A percentile compares a stretch with the other conserved stretches of the same genome.
These are phyloP conservation scores for Alternaria sp. DNA, from an alignment of 2,329 filamentous ascomycete species.

Conservation along the genomic window DNA sequence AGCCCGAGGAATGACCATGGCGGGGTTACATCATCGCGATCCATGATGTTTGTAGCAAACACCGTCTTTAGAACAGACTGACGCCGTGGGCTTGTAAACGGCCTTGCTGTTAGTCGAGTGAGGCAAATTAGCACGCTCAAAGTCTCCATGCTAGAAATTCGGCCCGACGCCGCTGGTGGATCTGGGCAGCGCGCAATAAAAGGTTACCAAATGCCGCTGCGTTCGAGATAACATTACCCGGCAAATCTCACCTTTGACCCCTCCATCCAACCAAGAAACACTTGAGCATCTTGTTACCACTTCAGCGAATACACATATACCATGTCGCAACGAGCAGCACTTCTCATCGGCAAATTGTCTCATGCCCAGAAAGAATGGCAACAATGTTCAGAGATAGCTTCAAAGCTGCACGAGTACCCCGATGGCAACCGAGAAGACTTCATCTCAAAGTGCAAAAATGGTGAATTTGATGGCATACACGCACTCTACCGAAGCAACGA, in stretches of 20 bases:
- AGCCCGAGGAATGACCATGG: slow-evolving; percentile 7
- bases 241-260: not conserved
- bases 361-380: slow-evolving; percentile 60
- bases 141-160: slow-evolving; percentile 14
- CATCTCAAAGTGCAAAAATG: slow-evolving; percentile 62
- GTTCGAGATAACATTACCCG: slow-evolving; percentile 12
- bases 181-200: slow-evolving; percentile 26
- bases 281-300: not conserved
- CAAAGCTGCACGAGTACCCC: slow-evolving; percentile 61
- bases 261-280: not conserved
- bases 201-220: slow-evolving; percentile 30
- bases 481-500: slow-evolving; percentile 67
- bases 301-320: not conserved
- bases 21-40: slow-evolving; percentile 15
- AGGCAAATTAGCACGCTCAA: slow-evolving; percentile 24
- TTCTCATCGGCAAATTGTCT: slow-evolving; percentile 57
- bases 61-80: slow-evolving; percentile 10
- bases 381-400: slow-evolving; percentile 44
- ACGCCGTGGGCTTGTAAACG: not conserved
- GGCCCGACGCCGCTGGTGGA: slow-evolving; percentile 32
- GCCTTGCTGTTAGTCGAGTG: not conserved
- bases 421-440: slow-evolving; percentile 64
- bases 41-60: slow-evolving; percentile 19
- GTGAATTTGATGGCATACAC: slow-evolving; percentile 63
- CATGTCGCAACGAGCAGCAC: slow-evolving; percentile 51